A percentile compares a stretch with the other conserved stretches of the same genome.
Conservation (phyloP, 257 asterid genomes). For the Orobanche coerulescens region DNA sequence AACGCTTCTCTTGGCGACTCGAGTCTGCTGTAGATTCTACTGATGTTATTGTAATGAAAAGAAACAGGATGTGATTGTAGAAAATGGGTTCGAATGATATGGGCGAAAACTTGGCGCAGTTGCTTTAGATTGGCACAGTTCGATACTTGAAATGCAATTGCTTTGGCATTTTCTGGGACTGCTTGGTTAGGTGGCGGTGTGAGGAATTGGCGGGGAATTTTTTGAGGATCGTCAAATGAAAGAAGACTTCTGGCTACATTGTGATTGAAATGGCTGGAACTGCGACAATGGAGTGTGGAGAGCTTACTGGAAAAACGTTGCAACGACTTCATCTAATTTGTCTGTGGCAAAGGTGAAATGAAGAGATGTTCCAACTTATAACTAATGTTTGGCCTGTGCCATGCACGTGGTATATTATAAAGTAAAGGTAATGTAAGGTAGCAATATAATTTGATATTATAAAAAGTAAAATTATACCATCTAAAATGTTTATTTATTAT, state of each 20-base stretch:
- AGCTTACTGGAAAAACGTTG: background rate
- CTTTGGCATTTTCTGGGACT: conserved; percentile 21
- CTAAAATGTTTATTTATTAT: too few species aligned
- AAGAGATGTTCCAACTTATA: conserved; percentile 50
- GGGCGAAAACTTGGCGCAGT: conserved; percentile 49
- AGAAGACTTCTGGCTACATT: background rate
- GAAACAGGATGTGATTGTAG: conserved; percentile 36
- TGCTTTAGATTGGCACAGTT: conserved; percentile 35
- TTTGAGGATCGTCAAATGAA: background rate
- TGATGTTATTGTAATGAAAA: conserved; percentile 69
- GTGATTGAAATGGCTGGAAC: too few species aligned
- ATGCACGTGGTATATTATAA: conserved; percentile 50
- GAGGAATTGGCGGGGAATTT: background rate
- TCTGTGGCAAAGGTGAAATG: too few species aligned
- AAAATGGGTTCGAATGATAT: conserved; percentile 49
- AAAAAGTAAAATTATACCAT: too few species aligned
- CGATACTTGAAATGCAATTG: conserved; percentile 42
- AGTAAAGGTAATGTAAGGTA: too few species aligned
- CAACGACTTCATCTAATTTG: conserved; percentile 10
- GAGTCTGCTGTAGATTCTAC: conserved; percentile 49
- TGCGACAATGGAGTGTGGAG: background rate
- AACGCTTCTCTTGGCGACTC: conserved; percentile 54
- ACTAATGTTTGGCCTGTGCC: conserved; percentile 55
- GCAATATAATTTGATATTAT: too few species aligned
- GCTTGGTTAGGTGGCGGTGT: conserved; percentile 6